These are phyloP conservation scores for Candida tropicalis DNA, from an alignment of 1,139 yeast genomes.

Conservation along the genomic window DNA sequence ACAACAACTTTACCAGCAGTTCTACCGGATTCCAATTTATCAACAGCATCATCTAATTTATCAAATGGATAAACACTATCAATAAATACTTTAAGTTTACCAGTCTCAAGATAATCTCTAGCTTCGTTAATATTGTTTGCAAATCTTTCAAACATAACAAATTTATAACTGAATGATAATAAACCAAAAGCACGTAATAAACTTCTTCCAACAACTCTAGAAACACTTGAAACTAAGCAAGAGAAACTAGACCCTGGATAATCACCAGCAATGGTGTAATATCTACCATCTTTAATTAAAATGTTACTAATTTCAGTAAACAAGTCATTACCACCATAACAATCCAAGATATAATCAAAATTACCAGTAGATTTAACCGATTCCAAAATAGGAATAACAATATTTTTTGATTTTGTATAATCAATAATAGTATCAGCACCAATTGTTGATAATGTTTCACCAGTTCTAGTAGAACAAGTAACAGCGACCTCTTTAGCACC, in stretches of 20 bases:
- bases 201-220: slow-evolving; percentile 6
- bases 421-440: slow-evolving; percentile 60
- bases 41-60: slow-evolving; percentile 52
- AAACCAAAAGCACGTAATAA: slow-evolving; percentile 16
- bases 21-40: slow-evolving; percentile 46
- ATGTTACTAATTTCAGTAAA: slow-evolving; percentile 27
- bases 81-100: slow-evolving; percentile 44
- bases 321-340: slow-evolving; percentile 31
- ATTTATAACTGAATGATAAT: slow-evolving; percentile 17
- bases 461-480: slow-evolving; percentile 35
- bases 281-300: slow-evolving; percentile 43
- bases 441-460: slow-evolving; percentile 39
- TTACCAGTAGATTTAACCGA: slow-evolving; percentile 22
- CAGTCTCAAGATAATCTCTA: slow-evolving; percentile 36
- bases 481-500: slow-evolving; percentile 50
- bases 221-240: slow-evolving; percentile 21
- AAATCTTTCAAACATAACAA: slow-evolving; percentile 9
- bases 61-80: slow-evolving; percentile 56
- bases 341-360: slow-evolving; percentile 37
- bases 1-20: slow-evolving; percentile 67
- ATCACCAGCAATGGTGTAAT: slow-evolving; percentile 52
- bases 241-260: slow-evolving; percentile 11
- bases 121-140: slow-evolving; percentile 8
- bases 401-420: slow-evolving; percentile 37
- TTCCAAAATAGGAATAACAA: slow-evolving; percentile 27